phyloP scores from a whole-genome alignment of 331 rosid species.

The Cydonia oblonga region DNA sequence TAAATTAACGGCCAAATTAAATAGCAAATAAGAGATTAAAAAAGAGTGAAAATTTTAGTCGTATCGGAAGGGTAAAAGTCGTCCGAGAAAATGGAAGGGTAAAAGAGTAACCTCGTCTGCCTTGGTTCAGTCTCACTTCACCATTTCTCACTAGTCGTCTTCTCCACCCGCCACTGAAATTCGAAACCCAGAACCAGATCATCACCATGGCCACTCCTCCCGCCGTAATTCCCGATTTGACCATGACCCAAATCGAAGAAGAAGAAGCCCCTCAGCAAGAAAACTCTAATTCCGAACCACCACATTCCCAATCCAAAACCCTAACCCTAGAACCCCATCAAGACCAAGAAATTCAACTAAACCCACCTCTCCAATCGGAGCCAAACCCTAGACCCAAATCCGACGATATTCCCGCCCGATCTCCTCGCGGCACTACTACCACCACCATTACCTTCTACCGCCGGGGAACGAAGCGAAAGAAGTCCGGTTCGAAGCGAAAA shows the following conservation, averaged over 20 bases:
- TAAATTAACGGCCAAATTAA: too few species aligned
- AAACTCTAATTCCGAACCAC: constrained; percentile 14
- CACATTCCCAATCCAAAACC: constrained; percentile 32
- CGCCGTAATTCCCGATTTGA: not conserved
- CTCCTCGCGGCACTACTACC: constrained; percentile 6
- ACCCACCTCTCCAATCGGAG: constrained; percentile 1
- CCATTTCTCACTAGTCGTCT: not conserved
- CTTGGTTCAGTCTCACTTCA: too few species aligned
- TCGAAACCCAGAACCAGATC: too few species aligned
- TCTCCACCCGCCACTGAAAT: not conserved
- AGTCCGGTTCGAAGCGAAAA: constrained; percentile 21
- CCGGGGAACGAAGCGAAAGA: constrained; percentile 35
- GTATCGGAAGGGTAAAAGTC: too few species aligned
- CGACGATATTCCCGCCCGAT: constrained; percentile 6
- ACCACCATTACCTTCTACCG: constrained; percentile 14
- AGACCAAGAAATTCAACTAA: constrained; percentile 6
- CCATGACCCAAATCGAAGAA: not conserved
- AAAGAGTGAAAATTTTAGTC: too few species aligned
- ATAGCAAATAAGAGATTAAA: too few species aligned
- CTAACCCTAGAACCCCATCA: constrained; percentile 20
- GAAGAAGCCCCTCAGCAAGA: not conserved
- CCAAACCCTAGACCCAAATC: constrained; percentile 19
- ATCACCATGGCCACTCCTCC: not conserved
- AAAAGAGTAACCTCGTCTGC: too few species aligned
- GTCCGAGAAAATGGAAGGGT: too few species aligned